Base-by-base conservation (phyloP, 2,329 filamentous ascomycete species). In the Dothistroma pini region DNA sequence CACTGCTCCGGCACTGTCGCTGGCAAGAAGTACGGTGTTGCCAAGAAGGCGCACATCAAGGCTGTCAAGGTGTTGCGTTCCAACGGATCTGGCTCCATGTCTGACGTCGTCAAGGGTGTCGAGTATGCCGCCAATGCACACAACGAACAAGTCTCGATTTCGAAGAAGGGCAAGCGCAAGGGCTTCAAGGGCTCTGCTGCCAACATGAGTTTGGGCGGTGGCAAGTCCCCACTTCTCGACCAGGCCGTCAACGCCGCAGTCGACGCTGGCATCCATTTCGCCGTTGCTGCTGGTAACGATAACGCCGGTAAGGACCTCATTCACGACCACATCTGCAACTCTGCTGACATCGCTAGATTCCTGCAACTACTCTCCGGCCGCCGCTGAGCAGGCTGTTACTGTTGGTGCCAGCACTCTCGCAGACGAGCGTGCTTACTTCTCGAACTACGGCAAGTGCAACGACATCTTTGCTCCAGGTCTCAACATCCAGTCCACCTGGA, bases 391-490 rank as follows among this genome's bases (percentile, higher is more conserved):
- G 74, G 93, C 95, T 69, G 86, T 99, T 76, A 99, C 95, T 61
- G 95, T 99, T 66, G 96, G 93, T 79, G 95, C 95, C 69, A 96
- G 92, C 51, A 95, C 91, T 70, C 86, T 99, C 63, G 86, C 89
- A 73, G 95, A 99, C 76, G 91, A 91, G 84, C 93, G 95, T 80
- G 95, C 95, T 68, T 99, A 97, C 86, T 99, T 99, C 88, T 99
- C 96, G 86, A 99, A 99, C 90, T 97, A 88, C 79, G 95, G 95
- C 78, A 95, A 93, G 85, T 99, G 95, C 86, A 96, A 93, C 77
- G 95, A 99, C 80, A 96, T 99, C 84, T 99, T 99, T 74, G 95
- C 93, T 66, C 95, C 95, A 63, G 66, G 66, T 62, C 85, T 97
- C 73, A 96, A 92, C 88, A 96, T 99, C 73, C 86, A 91, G 72